Evolutionary conservation across 345 rosid genomes (phyloP).

Genomic region (Eucalyptus regnans): DNA sequence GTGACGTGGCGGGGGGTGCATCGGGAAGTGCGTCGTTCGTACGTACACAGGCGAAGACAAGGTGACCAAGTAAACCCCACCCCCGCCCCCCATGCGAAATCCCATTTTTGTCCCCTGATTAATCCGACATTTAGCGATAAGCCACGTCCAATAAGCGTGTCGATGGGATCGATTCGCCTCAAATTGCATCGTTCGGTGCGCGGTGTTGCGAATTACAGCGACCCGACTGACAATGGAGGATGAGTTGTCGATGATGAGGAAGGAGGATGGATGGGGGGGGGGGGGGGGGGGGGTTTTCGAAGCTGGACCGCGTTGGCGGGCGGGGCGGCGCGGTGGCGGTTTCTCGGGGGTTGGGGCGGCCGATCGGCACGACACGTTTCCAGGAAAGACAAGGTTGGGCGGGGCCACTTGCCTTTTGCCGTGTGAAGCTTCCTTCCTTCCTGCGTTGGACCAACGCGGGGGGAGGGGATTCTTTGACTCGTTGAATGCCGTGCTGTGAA

Average conservation of each 20-base stretch:
- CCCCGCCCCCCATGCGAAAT: neutral
- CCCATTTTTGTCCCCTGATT: neutral
- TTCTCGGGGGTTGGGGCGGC: neutral
- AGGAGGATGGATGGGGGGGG: neutral
- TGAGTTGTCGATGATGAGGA: neutral
- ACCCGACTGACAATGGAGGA: accelerated
- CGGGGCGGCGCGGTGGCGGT: neutral
- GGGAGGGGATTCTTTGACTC: neutral
- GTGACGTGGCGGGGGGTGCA: neutral
- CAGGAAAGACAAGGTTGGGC: neutral
- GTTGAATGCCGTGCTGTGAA: neutral
- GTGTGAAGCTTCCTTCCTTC: neutral
- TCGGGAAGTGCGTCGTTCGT: neutral
- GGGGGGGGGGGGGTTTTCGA: neutral
- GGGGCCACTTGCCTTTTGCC: too few species aligned
- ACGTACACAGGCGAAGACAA: neutral
- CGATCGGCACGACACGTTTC: neutral
- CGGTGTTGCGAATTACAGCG: neutral
- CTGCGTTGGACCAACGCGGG: neutral
- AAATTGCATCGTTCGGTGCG: too few species aligned
- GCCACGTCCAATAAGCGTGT: accelerated
- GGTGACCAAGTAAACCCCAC: neutral
- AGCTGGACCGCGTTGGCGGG: neutral
- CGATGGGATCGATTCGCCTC: accelerated
- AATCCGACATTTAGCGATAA: neutral